phyloP scores from a whole-genome alignment of 768 basidiomycete genomes.

The Phylloporus rhodoxanthus region DNA sequence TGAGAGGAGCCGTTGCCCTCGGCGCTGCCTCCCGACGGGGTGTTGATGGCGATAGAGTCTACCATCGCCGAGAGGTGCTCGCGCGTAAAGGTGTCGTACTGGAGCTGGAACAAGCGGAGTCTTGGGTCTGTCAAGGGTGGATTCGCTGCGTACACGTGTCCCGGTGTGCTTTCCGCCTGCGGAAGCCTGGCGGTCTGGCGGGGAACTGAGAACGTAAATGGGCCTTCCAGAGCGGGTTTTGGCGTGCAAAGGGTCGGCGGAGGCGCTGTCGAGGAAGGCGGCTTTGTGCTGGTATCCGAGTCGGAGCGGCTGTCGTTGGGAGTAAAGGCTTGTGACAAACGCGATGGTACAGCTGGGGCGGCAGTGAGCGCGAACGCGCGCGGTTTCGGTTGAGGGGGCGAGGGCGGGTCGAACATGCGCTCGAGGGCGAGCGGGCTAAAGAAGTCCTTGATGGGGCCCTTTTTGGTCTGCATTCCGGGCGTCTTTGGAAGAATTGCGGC shows the following conservation, averaged over 20 bases:
- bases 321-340: conserved; percentile 33
- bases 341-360: conserved; percentile 32
- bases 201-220: conserved; percentile 75
- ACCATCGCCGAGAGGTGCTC: conserved; percentile 92
- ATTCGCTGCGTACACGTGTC: conserved; percentile 16
- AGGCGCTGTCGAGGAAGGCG: conserved; percentile 8
- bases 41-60: conserved; percentile 85
- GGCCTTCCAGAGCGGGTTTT: conserved; percentile 46
- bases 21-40: conserved; percentile 54
- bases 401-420: conserved; percentile 91
- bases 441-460: conserved; percentile 66
- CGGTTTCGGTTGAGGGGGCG: conserved; percentile 48
- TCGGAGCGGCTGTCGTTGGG: conserved; percentile 28
- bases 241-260: conserved; percentile 33
- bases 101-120: conserved; percentile 83
- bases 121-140: conserved; percentile 59
- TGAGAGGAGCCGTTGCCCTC: conserved; percentile 39
- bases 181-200: conserved; percentile 36
- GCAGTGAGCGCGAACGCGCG: conserved; percentile 19
- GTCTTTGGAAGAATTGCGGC: conserved; percentile 59
- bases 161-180: conserved; percentile 61
- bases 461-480: conserved; percentile 51
- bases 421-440: conserved; percentile 87
- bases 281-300: conserved; percentile 16
- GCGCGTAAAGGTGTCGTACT: conserved; percentile 94